Evolutionary conservation across 371 early-diverging fungal species (phyloP).

Genomic region (Mortierella sp.): DNA sequence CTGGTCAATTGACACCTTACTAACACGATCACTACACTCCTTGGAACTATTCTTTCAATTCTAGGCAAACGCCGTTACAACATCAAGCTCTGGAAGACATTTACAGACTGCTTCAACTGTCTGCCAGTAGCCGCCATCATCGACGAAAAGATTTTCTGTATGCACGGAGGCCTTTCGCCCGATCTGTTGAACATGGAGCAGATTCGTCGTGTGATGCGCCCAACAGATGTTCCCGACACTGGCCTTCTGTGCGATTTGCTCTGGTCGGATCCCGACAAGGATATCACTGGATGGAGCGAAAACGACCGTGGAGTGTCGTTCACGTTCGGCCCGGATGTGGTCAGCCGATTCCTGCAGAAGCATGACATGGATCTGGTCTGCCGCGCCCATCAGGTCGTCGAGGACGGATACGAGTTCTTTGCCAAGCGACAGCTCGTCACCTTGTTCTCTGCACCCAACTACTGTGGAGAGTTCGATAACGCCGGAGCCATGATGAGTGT

Average conservation of each 20-base stretch:
- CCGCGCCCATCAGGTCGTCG: constrained; percentile 97
- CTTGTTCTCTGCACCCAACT: constrained; percentile 96
- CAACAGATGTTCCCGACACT: constrained; percentile 96
- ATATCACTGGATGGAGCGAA: constrained; percentile 88
- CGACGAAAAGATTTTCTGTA: constrained; percentile 94
- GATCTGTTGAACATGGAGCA: constrained; percentile 90
- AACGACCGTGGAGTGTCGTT: constrained; percentile 95
- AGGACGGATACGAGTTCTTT: constrained; percentile 97
- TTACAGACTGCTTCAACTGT: constrained; percentile 94
- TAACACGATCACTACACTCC: neutral
- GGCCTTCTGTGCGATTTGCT: constrained; percentile 92
- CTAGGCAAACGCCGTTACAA: constrained; percentile 92
- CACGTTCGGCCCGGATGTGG: constrained; percentile 91
- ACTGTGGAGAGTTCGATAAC: constrained; percentile 97
- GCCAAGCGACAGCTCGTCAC: constrained; percentile 95
- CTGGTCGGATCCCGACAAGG: constrained; percentile 97
- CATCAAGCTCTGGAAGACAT: constrained; percentile 94
- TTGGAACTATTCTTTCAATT: neutral
- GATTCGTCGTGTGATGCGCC: constrained; percentile 89
- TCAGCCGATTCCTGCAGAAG: constrained; percentile 90
- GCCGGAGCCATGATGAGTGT: constrained; percentile 99
- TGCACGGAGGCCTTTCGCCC: constrained; percentile 98
- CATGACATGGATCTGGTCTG: constrained; percentile 95
- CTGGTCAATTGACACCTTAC: neutral
- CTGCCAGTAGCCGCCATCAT: constrained; percentile 96